Evolutionary conservation across 208 protist species (phyloP).

Genomic region (Angomonas desouzai): DNA sequence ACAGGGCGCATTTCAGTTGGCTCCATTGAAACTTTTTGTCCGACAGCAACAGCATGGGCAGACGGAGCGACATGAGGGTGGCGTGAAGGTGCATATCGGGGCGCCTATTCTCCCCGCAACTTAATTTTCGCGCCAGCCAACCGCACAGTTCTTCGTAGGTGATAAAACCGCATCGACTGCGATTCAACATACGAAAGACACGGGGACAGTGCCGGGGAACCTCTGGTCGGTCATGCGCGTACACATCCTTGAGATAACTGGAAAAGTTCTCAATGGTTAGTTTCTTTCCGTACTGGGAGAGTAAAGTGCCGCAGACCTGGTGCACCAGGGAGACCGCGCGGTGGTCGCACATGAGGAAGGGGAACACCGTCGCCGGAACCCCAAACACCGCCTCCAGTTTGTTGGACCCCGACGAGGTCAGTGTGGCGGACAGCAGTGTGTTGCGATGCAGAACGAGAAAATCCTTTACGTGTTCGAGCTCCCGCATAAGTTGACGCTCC

Average conservation of each 20-base stretch:
- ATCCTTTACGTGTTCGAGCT: constrained; percentile 66
- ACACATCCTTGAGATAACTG: constrained; percentile 56
- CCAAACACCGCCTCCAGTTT: constrained; percentile 83
- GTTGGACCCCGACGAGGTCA: constrained; percentile 69
- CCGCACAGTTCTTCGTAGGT: constrained; percentile 83
- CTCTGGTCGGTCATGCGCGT: constrained; percentile 53
- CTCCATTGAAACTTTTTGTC: constrained; percentile 60
- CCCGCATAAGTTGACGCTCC: constrained; percentile 53
- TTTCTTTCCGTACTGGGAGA: constrained; percentile 44
- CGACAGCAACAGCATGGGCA: constrained; percentile 59
- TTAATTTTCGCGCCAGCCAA: constrained; percentile 83
- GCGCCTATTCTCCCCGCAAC: constrained; percentile 49
- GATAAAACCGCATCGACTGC: constrained; percentile 63
- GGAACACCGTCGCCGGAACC: constrained; percentile 79
- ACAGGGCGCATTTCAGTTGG: constrained; percentile 34
- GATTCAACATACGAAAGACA: constrained; percentile 81
- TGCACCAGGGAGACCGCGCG: constrained; percentile 72
- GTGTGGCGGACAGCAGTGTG: constrained; percentile 60
- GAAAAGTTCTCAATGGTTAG: constrained; percentile 63
- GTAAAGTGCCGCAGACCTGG: constrained; percentile 45
- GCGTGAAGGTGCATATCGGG: constrained; percentile 70
- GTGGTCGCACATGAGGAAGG: constrained; percentile 72
- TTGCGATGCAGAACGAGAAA: constrained; percentile 73
- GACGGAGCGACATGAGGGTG: constrained; percentile 68
- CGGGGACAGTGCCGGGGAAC: constrained; percentile 66